Base-by-base conservation (phyloP, 352 stramenopile species). In the Globisporangium perplexum region DNA sequence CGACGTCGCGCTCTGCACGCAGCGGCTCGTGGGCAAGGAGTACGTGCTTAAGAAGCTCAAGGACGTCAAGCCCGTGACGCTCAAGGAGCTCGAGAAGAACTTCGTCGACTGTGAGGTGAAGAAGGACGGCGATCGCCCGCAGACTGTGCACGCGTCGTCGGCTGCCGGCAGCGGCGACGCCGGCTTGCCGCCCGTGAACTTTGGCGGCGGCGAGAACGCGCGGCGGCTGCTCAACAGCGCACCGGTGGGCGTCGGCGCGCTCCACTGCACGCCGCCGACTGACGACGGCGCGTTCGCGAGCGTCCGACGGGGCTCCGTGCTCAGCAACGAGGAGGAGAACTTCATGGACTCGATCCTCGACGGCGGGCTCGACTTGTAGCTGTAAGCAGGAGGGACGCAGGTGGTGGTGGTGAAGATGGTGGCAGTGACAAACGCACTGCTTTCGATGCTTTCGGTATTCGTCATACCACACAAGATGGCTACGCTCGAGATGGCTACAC, bases 61-160 rank as follows among this genome's bases (percentile, higher is more conserved):
- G 65, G 80, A 79, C 48, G 72, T 91, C 53, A 90, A 90, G 55
- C 61, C 80, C 11, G 66, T 83, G 52, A 90, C 73, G n/a, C 63
- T 91, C 7, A 90, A 88, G 44, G 81, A 93, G 47, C 71, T 93
- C 10, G 83, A 93, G 57, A 91, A 90, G 60, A 88, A 74, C 59
- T 91, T 93, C 63, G 76, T 85, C 15, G 75, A 90, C 15, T 53
- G 62, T 22, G 74, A 83, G 11, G 49, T 76, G 14, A 65, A 66
- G 24, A 67, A 65, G 23, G 60, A 69, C 18, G 44, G 59, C 12
- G 70, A 71, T 26, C 66, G 72, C 4, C 80, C 79, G 7, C 72
- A 88, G 54, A 89, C 80, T 0, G 80, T 91, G 26, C 69, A 89
- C 43, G 68, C 65, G 20, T 68, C 63, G 2, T 38, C 60, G 4